A percentile compares a stretch with the other conserved stretches of the same genome.
phyloP scores from a whole-genome alignment of 495 filamentous ascomycete species.

The Thermothielavioides terrestris region DNA sequence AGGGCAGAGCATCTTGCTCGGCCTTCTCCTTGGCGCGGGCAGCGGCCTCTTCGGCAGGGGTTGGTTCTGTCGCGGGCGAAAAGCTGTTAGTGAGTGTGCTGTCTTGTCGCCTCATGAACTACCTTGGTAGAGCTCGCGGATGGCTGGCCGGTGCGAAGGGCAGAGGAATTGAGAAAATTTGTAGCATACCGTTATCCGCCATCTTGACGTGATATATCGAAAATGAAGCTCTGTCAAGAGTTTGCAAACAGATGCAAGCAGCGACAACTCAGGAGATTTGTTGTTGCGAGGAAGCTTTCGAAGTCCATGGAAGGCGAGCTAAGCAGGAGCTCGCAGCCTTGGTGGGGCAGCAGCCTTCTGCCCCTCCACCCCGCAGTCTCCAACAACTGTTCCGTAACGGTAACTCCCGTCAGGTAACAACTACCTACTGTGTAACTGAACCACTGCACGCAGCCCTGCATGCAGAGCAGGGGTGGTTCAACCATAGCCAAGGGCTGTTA shows the following conservation, averaged over 20 bases:
- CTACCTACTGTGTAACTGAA: too few relatives aligned
- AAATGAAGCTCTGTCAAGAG: not conserved
- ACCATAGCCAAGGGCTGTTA: too few relatives aligned
- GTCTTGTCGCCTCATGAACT: too few relatives aligned
- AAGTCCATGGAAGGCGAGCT: constrained; percentile 18
- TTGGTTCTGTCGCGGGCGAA: constrained; percentile 33
- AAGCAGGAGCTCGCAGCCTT: constrained; percentile 4
- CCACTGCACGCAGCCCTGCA: constrained; percentile 1
- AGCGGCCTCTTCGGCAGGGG: constrained; percentile 55
- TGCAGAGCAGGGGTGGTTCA: not conserved
- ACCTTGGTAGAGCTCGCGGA: too few relatives aligned
- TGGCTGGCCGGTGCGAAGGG: too few relatives aligned
- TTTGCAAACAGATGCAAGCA: not conserved
- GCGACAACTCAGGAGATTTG: not conserved
- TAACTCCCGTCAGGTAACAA: too few relatives aligned
- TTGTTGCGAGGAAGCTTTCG: constrained; percentile 5
- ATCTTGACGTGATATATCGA: constrained; percentile 5
- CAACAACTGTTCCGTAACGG: too few relatives aligned
- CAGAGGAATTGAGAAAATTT: not conserved
- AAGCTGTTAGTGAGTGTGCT: constrained; percentile 23
- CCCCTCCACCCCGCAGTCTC: constrained; percentile 5
- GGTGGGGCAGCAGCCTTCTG: constrained; percentile 8
- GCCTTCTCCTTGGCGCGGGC: constrained; percentile 68
- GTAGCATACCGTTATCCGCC: constrained; percentile 22
- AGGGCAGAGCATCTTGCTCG: constrained; percentile 87